Conservation (phyloP, 129 eudicot genomes). For the Mikania micrantha region DNA sequence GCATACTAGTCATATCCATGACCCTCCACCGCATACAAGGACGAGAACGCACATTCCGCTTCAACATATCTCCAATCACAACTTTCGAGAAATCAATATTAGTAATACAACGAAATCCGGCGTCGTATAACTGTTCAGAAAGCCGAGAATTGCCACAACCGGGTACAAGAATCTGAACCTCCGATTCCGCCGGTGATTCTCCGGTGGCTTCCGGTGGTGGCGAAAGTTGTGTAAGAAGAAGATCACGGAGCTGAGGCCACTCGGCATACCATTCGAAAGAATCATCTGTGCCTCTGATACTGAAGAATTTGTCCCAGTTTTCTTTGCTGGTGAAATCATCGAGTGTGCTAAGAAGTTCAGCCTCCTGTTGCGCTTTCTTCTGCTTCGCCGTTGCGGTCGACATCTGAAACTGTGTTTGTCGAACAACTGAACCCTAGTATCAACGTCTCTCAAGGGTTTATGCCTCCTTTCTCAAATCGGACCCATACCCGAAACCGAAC, state of each 20-base stretch:
- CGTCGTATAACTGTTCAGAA: too few relatives aligned
- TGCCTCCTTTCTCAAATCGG: neutral
- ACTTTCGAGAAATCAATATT: too few relatives aligned
- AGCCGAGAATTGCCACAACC: too few relatives aligned
- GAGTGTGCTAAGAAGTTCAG: conserved; percentile 50
- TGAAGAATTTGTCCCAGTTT: conserved; percentile 76
- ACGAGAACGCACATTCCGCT: too few relatives aligned
- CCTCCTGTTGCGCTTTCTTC: conserved; percentile 6
- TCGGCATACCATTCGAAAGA: conserved; percentile 85
- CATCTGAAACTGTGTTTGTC: neutral
- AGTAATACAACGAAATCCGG: too few relatives aligned
- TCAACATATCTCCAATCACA: too few relatives aligned
- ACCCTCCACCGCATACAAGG: too few relatives aligned
- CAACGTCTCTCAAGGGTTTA: conserved; percentile 9
- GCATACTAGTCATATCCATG: conserved; percentile 76
- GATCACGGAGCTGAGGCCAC: conserved; percentile 60
- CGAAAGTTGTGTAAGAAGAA: conserved; percentile 39
- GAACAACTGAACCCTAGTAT: neutral
- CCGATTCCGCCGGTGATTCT: neutral
- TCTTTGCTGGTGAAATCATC: conserved; percentile 72
- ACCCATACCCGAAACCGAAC: too few relatives aligned
- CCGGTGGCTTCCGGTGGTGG: neutral
- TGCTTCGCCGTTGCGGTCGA: conserved; percentile 18
- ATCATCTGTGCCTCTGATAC: conserved; percentile 46
- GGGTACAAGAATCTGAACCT: too few relatives aligned